Evolutionary conservation across 2,329 filamentous ascomycete genomes (phyloP), one percentile per base, ranked within the genome.

Genomic region (Xylaria sp.): DNA sequence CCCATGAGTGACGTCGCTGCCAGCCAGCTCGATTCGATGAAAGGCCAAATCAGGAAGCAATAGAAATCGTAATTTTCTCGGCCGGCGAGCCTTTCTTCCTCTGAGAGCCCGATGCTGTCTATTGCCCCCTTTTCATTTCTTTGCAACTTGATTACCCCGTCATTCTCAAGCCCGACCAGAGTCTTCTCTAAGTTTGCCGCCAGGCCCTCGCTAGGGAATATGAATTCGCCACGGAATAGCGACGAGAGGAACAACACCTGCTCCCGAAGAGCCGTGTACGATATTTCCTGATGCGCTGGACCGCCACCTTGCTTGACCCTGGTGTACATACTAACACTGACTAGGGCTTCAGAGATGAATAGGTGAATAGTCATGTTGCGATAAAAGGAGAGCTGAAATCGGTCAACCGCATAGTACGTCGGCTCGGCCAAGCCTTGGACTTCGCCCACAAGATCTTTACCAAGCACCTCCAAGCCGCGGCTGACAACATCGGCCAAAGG

Each of bases 301-400:
- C 92, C 93, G n/a, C 95, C 95, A 18, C 96, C 96, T 70, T 90
- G 89, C 80, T 99, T 99, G 63, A 98, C 92, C 52, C 89, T 88
- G 0, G 90, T 96, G 79, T 99, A 99, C 85, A 99, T 90, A 32
- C 92, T 92, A 4, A 91, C 93, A 69, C 93, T 96, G 25, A 98
- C 93, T 4, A 99, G 84, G 0, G 95, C 92, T 78, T 98, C 94
- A 2, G 93, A 91, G 65, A 99, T 96, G 79, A 99, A 99, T 5
- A 99, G 87, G 78, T 99, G 96, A 69, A 99, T 99, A 0, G 95
- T 97, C 96, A 98, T 98, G 80, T 99, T 99, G 60, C 96, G 91
- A 81, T 99, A 99, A 80, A 99, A 99, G 0, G 94, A 97, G 10
- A 99, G 87, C 78, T 99, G 96, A 83, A 99, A 99, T 61, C 94